phyloP scores from a whole-genome alignment of 2,329 filamentous ascomycete genomes.

The Colletotrichum costaricense region DNA sequence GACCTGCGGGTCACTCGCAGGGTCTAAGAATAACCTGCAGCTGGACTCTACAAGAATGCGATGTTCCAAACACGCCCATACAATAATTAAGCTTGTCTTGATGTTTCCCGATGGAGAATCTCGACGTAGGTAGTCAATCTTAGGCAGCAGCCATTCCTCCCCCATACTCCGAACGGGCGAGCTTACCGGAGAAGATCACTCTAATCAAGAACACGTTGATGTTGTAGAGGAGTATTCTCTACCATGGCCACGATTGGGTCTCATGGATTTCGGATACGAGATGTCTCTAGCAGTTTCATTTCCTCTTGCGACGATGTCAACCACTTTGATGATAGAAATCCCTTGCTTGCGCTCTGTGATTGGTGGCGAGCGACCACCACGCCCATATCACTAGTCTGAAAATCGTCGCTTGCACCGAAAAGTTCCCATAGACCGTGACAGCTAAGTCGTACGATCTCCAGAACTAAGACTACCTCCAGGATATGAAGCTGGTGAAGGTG shows the following conservation, averaged over 20 bases:
- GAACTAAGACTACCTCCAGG: too few species aligned
- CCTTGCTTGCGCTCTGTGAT: background rate
- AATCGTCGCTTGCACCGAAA: background rate
- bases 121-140: background rate
- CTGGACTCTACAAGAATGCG: background rate
- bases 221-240: too few species aligned
- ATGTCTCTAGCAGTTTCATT: background rate
- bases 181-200: too few species aligned
- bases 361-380: background rate
- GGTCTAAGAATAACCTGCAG: background rate
- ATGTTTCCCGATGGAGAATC: background rate
- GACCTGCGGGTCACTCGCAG: background rate
- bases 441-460: too few species aligned
- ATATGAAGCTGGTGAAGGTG: background rate
- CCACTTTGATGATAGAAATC: background rate
- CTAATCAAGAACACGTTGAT: background rate
- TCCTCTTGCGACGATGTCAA: background rate
- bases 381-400: background rate
- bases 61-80: background rate
- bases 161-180: background rate
- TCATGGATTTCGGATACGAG: background rate
- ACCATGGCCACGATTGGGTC: background rate
- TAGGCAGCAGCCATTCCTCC: background rate
- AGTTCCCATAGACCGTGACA: too few species aligned
- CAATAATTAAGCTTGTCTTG: background rate